Evolutionary conservation across 768 basidiomycete genomes (phyloP).

Genomic region (Podaxis carcinomalis): DNA sequence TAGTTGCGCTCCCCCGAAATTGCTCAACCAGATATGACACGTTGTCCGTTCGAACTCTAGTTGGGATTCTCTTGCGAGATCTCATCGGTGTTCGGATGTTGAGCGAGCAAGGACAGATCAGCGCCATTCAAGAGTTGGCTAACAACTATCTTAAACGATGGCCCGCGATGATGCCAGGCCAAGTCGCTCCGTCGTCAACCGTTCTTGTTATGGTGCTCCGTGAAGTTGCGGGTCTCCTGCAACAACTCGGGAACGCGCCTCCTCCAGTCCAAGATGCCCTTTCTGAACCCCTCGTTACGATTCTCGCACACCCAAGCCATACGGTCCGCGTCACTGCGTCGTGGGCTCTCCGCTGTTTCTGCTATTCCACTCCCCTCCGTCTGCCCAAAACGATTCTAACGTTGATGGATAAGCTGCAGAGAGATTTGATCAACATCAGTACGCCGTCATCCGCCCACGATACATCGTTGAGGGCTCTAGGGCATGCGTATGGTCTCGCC

Average conservation of each 20-base stretch:
- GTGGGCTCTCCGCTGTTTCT: slow-evolving; percentile 88
- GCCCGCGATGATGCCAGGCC: slow-evolving; percentile 91
- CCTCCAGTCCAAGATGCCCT: slow-evolving; percentile 88
- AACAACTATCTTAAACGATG: slow-evolving; percentile 82
- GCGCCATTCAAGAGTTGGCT: slow-evolving; percentile 83
- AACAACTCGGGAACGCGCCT: slow-evolving; percentile 90
- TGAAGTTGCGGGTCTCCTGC: slow-evolving; percentile 82
- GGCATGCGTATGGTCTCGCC: slow-evolving; percentile 88
- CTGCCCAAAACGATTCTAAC: slow-evolving; percentile 75
- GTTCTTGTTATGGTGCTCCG: slow-evolving; percentile 72
- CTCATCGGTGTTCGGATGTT: slow-evolving; percentile 86
- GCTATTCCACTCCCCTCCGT: slow-evolving; percentile 81
- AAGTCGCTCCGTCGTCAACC: slow-evolving; percentile 59
- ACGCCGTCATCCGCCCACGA: slow-evolving; percentile 73
- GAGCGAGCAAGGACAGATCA: slow-evolving; percentile 91
- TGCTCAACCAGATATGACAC: slow-evolving; percentile 65
- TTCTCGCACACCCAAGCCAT: slow-evolving; percentile 84
- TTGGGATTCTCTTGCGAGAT: slow-evolving; percentile 77
- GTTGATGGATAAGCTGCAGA: slow-evolving; percentile 78
- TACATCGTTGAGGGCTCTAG: slow-evolving; percentile 66
- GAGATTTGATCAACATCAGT: slow-evolving; percentile 71
- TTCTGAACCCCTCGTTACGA: slow-evolving; percentile 77
- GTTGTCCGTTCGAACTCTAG: slow-evolving; percentile 65
- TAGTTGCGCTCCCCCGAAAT: slow-evolving; percentile 59
- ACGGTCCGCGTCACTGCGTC: slow-evolving; percentile 83